Conservation (phyloP, 1,139 yeast species). For the Ogataea hybrid region DNA sequence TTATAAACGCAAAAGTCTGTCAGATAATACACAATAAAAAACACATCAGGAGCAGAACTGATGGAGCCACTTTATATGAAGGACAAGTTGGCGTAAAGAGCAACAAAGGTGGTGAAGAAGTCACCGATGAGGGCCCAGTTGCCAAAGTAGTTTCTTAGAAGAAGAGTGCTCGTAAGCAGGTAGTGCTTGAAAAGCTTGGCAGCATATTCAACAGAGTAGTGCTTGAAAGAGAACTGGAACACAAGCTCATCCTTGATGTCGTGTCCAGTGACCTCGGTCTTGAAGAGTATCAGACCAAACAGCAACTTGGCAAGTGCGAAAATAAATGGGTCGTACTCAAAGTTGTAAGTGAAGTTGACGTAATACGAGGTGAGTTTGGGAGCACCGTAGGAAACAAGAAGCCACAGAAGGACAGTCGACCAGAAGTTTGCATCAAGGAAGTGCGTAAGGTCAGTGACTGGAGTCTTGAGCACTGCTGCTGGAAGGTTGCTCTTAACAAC, state of each 20-base stretch:
- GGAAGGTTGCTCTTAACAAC: too few species aligned
- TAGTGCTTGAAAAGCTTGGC: conserved; percentile 18
- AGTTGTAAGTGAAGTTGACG: too few species aligned
- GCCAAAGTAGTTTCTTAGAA: conserved; percentile 42
- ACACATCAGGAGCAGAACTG: conserved; percentile 15
- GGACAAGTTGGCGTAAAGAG: conserved; percentile 45
- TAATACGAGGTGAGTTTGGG: too few species aligned
- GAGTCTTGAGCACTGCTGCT: too few species aligned
- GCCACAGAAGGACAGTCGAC: too few species aligned
- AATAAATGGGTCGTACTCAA: too few species aligned
- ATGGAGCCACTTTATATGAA: conserved; percentile 23
- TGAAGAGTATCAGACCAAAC: conserved; percentile 41
- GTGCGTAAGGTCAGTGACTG: too few species aligned
- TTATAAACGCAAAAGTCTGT: conserved; percentile 13
- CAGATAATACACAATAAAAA: conserved; percentile 11
- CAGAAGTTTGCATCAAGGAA: too few species aligned
- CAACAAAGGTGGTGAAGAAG: conserved; percentile 46
- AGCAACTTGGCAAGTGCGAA: too few species aligned
- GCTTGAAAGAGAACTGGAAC: conserved; percentile 31
- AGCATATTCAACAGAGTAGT: conserved; percentile 10
- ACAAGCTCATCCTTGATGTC: conserved; percentile 39
- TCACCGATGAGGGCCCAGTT: conserved; percentile 49
- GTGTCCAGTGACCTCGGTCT: conserved; percentile 33
- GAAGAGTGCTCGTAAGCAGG: conserved; percentile 39
- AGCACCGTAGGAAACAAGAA: too few species aligned